These are phyloP conservation scores for Penicillium rolfsii DNA, from an alignment of 2,329 filamentous ascomycete genomes.

Conservation along the genomic window DNA sequence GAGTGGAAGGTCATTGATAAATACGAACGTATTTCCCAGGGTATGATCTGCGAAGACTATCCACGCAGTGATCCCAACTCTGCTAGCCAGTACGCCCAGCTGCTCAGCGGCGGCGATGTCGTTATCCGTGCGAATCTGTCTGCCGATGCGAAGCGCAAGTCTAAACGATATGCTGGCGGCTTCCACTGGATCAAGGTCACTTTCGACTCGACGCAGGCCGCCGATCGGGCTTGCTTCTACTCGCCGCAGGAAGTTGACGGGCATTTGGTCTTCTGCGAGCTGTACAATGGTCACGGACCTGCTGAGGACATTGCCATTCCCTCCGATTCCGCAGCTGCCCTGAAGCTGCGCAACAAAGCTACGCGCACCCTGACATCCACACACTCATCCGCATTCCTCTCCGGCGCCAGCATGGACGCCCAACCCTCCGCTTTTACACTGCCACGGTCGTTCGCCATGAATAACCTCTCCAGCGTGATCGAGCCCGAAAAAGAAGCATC, in stretches of 20 bases:
- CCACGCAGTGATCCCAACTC: conserved; percentile 77
- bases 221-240: conserved; percentile 68
- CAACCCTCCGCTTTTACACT: conserved; percentile 39
- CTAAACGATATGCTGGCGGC: conserved; percentile 80
- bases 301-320: conserved; percentile 66
- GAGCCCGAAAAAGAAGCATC: conserved; percentile 40
- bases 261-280: conserved; percentile 70
- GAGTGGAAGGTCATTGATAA: conserved; percentile 86
- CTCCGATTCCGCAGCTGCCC: conserved; percentile 45
- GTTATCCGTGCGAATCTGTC: conserved; percentile 70
- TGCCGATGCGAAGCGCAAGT: conserved; percentile 72
- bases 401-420: conserved; percentile 33
- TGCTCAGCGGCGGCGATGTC: conserved; percentile 72
- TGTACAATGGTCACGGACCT: conserved; percentile 68
- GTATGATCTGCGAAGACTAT: conserved; percentile 90
- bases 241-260: conserved; percentile 74
- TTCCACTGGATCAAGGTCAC: conserved; percentile 91
- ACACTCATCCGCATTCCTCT: conserved; percentile 41
- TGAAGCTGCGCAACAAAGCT: conserved; percentile 32
- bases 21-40: conserved; percentile 80
- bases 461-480: conserved; percentile 38
- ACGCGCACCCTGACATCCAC: conserved; percentile 42
- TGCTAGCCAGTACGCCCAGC: conserved; percentile 69
- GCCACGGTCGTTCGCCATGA: conserved; percentile 46
- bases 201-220: conserved; percentile 73